A percentile compares a stretch with the other conserved stretches of the same genome.
Conservation (phyloP, 306 rosid species). For the Vigna hirtella region DNA sequence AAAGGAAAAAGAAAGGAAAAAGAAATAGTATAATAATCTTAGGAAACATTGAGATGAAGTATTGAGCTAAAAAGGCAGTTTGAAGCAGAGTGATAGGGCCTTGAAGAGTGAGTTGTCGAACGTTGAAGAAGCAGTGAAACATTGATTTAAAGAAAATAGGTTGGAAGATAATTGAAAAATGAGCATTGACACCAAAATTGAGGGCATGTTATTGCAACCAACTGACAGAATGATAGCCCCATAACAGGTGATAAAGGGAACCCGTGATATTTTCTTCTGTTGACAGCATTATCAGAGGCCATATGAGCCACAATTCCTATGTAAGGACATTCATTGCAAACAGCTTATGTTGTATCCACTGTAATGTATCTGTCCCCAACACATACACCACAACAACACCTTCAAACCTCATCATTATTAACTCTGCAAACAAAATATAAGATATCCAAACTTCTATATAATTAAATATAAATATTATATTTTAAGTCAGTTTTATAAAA, state of each 20-base stretch:
- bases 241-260: background rate
- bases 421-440: too few species aligned
- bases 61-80: too few species aligned
- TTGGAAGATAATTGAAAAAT: background rate
- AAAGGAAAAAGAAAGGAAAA: too few species aligned
- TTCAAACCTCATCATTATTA: background rate
- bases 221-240: background rate
- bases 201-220: background rate
- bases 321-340: background rate
- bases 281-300: background rate
- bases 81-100: too few species aligned
- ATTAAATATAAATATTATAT: too few species aligned
- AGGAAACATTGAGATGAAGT: too few species aligned
- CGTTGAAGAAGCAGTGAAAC: background rate
- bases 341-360: background rate
- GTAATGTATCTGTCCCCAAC: background rate
- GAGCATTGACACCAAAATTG: background rate
- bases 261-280: conserved; percentile 12
- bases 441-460: too few species aligned
- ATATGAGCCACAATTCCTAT: background rate
- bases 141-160: background rate
- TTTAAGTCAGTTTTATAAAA: too few species aligned
- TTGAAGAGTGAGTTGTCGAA: too few species aligned
- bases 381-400: background rate
- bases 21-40: too few species aligned